These are phyloP conservation scores for Sphaerulina populicola DNA, from an alignment of 2,329 filamentous ascomycete genomes.

Conservation along the genomic window DNA sequence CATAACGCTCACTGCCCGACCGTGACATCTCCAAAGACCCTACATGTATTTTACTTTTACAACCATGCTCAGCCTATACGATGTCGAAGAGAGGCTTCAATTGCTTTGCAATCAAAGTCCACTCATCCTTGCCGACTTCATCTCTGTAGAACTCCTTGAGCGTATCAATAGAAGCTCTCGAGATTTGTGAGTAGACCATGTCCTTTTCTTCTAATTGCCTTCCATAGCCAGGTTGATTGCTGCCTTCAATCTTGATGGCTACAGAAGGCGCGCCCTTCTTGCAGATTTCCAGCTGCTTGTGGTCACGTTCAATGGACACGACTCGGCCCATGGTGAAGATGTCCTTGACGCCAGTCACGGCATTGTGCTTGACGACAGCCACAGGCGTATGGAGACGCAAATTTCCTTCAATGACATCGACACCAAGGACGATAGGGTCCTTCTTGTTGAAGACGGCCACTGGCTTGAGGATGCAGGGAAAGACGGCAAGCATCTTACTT, in stretches of 20 bases:
- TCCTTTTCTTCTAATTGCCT: slow-evolving; percentile 92
- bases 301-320: slow-evolving; percentile 92
- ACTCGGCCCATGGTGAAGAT: slow-evolving; percentile 82
- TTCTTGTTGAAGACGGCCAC: slow-evolving; percentile 99
- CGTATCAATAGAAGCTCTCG: slow-evolving; percentile 79
- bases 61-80: background rate
- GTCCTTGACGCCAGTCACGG: slow-evolving; percentile 72
- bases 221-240: slow-evolving; percentile 87
- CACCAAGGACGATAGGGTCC: slow-evolving; percentile 84
- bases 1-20: background rate
- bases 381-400: slow-evolving; percentile 83
- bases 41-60: background rate
- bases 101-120: slow-evolving; percentile 79
- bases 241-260: slow-evolving; percentile 91
- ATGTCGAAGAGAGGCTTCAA: slow-evolving; percentile 88
- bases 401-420: slow-evolving; percentile 88
- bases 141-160: slow-evolving; percentile 91
- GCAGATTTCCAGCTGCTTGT: slow-evolving; percentile 85
- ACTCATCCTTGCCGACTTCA: slow-evolving; percentile 86
- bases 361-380: slow-evolving; percentile 73
- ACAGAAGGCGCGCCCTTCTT: slow-evolving; percentile 97
- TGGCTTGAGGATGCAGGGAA: slow-evolving; percentile 83
- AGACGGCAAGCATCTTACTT: slow-evolving; percentile 88
- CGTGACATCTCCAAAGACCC: background rate
- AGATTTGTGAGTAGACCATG: slow-evolving; percentile 77